These are phyloP conservation scores for Sistotremastrum niveocremeum DNA, from an alignment of 768 basidiomycete species.

Conservation along the genomic window DNA sequence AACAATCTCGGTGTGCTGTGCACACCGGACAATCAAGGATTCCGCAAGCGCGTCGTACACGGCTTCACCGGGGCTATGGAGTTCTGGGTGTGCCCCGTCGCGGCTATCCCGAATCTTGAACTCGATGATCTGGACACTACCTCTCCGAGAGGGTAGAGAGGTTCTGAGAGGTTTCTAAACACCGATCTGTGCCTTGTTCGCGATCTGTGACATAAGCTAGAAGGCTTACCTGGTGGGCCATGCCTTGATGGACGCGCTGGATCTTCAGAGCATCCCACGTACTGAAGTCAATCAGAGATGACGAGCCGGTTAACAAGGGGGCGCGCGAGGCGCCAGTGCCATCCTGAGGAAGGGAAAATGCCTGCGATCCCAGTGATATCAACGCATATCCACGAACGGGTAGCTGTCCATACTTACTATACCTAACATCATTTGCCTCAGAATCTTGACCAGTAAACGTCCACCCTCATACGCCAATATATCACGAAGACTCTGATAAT, in stretches of 20 bases:
- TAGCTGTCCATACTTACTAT: slow-evolving; percentile 24
- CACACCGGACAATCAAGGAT: slow-evolving; percentile 42
- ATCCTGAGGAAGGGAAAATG: slow-evolving; percentile 34
- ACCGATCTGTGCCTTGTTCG: neutral
- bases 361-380: slow-evolving; percentile 21
- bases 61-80: slow-evolving; percentile 26
- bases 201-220: neutral
- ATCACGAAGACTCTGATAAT: slow-evolving; percentile 44
- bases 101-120: slow-evolving; percentile 12
- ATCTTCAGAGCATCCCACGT: slow-evolving; percentile 44
- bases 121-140: slow-evolving; percentile 26
- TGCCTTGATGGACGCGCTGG: slow-evolving; percentile 42
- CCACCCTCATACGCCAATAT: slow-evolving; percentile 53
- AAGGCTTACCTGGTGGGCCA: slow-evolving; percentile 53
- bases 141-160: slow-evolving; percentile 19
- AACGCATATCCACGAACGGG: neutral
- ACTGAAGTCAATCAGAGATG: slow-evolving; percentile 43
- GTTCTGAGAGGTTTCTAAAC: slow-evolving; percentile 22
- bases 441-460: slow-evolving; percentile 50
- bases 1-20: slow-evolving; percentile 33
- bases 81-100: slow-evolving; percentile 7
- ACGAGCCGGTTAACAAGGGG: slow-evolving; percentile 38
- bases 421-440: slow-evolving; percentile 48
- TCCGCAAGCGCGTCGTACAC: slow-evolving; percentile 25
- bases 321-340: slow-evolving; percentile 33